Evolutionary conservation across 1,284 basidiomycete species (phyloP), one percentile per base, ranked within the genome.

Genomic region (Ceratobasidium sp.): DNA sequence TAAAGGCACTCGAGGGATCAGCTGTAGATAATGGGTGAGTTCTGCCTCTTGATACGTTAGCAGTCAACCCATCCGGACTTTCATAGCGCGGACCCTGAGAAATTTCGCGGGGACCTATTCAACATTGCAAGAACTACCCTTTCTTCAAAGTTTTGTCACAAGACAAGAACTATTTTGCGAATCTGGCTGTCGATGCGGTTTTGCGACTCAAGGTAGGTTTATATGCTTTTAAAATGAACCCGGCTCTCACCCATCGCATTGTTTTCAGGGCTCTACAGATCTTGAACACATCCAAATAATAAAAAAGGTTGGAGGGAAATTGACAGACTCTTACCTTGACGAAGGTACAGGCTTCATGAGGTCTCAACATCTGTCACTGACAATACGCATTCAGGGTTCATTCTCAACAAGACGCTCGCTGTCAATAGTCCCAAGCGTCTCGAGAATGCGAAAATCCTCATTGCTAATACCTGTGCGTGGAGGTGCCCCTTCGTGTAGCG

Each of bases 231-330:
- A 22, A 1, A 25, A 20, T 0, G 29, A 47, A 20, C 20, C 22
- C 5, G 29, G 20, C 2, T 56, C 53, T 29, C 10, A 10, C 42
- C 22, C 29, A 31, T 55, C 54, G 40, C 38, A 43, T 29, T 17
- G 10, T 56, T 32, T 38, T 13, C 73, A 93, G 90, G 95, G 95
- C 31, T 96, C 94, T 40, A 96, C 94, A 68, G 92, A 99, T 81
- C 83, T 99, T 29, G 97, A 99, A 75, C 96, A 99, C 78, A 98
- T 99, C 74, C 97, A 99, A 81, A 92, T 99, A 80, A 99, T 99
- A 84, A 99, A 99, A 85, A 98, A 98, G 82, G 92, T 94, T 40
- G 97, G 97, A 70, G 97, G 97, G 71, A 99, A 99, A 82, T 86
- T 99, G 73, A 97, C 95, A 6, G 96, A 99, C 77, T 97, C 94